Conservation (phyloP, 371 early-diverging fungal genomes). For the Mucor irregularis region DNA sequence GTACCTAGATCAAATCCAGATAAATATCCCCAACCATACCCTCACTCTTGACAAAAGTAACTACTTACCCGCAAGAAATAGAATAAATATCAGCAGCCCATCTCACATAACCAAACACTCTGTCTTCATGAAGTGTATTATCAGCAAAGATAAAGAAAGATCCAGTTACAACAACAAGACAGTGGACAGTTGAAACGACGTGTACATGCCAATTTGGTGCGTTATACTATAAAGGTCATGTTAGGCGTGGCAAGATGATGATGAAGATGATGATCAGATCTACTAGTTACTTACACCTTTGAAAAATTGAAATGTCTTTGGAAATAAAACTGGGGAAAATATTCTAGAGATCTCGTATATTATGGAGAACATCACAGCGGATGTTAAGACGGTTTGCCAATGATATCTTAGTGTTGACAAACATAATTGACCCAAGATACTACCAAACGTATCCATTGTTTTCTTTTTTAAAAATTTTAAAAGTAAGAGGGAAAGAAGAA, state of each 20-base stretch:
- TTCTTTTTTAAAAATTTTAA: neutral
- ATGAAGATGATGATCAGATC: neutral
- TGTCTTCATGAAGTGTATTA: constrained; percentile 61
- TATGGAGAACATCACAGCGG: constrained; percentile 51
- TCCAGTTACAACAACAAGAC: constrained; percentile 53
- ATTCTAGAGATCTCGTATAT: constrained; percentile 58
- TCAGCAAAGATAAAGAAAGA: constrained; percentile 64
- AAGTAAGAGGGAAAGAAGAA: neutral
- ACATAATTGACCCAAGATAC: constrained; percentile 31
- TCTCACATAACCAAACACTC: constrained; percentile 74
- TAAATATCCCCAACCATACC: neutral
- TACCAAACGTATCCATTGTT: constrained; percentile 22
- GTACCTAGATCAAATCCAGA: constrained; percentile 53
- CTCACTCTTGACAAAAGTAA: neutral
- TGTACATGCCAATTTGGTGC: constrained; percentile 76
- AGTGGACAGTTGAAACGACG: constrained; percentile 66
- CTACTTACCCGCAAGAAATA: constrained; percentile 79
- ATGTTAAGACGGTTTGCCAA: constrained; percentile 40
- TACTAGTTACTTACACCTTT: constrained; percentile 46
- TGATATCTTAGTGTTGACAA: constrained; percentile 40
- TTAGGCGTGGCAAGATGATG: neutral
- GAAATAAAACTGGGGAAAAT: constrained; percentile 61
- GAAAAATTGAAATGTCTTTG: constrained; percentile 61
- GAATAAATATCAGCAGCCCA: constrained; percentile 78
- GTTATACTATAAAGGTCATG: constrained; percentile 32